A percentile compares a stretch with the other conserved stretches of the same genome.
These are phyloP conservation scores for Magnusiomyces paraingens DNA, from an alignment of 1,139 yeast species.

Conservation along the genomic window DNA sequence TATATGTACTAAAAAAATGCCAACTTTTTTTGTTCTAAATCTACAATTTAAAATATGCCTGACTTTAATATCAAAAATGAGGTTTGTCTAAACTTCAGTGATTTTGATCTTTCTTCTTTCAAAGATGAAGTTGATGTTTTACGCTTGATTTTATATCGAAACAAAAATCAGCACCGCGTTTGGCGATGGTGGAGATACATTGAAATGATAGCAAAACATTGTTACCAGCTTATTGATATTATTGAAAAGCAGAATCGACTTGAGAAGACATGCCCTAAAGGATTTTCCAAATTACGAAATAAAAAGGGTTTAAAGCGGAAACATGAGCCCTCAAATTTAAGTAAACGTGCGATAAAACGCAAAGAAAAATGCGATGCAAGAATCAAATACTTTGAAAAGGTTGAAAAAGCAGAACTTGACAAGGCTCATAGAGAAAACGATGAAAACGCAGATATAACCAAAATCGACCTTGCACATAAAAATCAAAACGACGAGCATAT, in stretches of 20 bases:
- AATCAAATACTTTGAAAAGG: not conserved
- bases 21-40: too few relatives aligned
- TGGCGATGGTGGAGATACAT: slow-evolving; percentile 1
- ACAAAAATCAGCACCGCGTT: slow-evolving; percentile 5
- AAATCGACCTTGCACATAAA: not conserved
- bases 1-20: too few relatives aligned
- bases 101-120: not conserved
- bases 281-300: not conserved
- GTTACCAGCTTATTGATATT: not conserved
- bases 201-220: too few relatives aligned
- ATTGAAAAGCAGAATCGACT: not conserved
- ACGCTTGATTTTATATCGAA: slow-evolving; percentile 4
- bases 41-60: too few relatives aligned
- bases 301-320: not conserved
- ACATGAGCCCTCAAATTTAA: not conserved
- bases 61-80: too few relatives aligned
- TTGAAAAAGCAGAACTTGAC: not conserved
- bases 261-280: not conserved
- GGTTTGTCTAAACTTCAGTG: not conserved
- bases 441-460: not conserved
- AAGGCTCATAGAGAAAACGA: not conserved
- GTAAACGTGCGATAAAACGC: slow-evolving; percentile 1
- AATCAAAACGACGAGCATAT: not conserved
- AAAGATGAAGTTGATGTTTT: not conserved
- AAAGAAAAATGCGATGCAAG: not conserved